These are phyloP conservation scores for Thamnidium elegans DNA, from an alignment of 192 early-diverging fungal genomes.

Conservation along the genomic window DNA sequence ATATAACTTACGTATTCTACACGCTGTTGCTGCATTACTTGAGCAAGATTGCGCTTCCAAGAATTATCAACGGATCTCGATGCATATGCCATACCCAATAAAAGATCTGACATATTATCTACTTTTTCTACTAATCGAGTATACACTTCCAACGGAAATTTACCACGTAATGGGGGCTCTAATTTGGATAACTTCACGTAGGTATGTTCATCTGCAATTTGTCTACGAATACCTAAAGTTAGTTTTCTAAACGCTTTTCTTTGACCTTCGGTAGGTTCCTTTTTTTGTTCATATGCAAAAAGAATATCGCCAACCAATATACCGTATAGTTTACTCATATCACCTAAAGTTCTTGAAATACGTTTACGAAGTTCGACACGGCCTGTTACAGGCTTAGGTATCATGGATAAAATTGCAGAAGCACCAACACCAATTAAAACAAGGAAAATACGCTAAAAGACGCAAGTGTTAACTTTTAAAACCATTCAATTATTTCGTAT, in stretches of 20 bases:
- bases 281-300: not conserved
- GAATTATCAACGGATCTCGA: conserved; percentile 2
- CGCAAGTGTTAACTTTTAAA: not conserved
- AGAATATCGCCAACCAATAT: conserved; percentile 10
- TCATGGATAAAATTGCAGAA: conserved; percentile 29
- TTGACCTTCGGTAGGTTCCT: conserved; percentile 5
- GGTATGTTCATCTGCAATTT: conserved; percentile 33
- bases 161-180: conserved; percentile 40
- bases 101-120: conserved; percentile 35
- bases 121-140: conserved; percentile 26
- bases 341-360: conserved; percentile 29
- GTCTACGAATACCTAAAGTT: conserved; percentile 16
- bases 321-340: conserved; percentile 34
- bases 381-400: conserved; percentile 32
- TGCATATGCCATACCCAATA: conserved; percentile 28
- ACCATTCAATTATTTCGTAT: not conserved
- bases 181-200: conserved; percentile 26
- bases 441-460: conserved; percentile 22
- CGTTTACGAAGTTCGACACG: conserved; percentile 39
- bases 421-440: conserved; percentile 34
- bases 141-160: conserved; percentile 37
- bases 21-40: conserved; percentile 1
- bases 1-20: conserved; percentile 2
- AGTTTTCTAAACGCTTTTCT: conserved; percentile 15
- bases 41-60: conserved; percentile 4